Percentiles rank a stretch among this genome's conserved stretches.
phyloP scores from a whole-genome alignment of 805 yeast genomes.

The Kregervanrija fluxuum region DNA sequence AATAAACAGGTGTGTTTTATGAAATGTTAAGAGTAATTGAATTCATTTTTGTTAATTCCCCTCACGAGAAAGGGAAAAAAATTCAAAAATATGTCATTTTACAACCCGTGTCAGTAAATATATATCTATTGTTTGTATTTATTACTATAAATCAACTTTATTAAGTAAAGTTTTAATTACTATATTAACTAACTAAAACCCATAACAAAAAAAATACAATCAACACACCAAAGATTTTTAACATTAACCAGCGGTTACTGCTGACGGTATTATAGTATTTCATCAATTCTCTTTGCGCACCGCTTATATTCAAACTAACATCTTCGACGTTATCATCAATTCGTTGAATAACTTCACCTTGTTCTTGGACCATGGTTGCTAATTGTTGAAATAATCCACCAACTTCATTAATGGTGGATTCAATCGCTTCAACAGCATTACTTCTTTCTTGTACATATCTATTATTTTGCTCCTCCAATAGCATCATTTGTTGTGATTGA shows the following conservation, averaged over 20 bases:
- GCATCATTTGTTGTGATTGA: conserved; percentile 74
- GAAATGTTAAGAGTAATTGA: too few species aligned
- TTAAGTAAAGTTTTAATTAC: too few species aligned
- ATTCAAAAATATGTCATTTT: too few species aligned
- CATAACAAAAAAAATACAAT: conserved; percentile 69
- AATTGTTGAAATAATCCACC: conserved; percentile 91
- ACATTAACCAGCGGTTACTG: conserved; percentile 86
- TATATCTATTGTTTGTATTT: too few species aligned
- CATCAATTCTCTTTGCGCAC: conserved; percentile 90
- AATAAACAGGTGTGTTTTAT: too few species aligned
- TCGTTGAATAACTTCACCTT: conserved; percentile 91
- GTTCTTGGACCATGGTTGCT: conserved; percentile 97
- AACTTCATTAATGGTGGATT: conserved; percentile 93
- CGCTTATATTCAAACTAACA: conserved; percentile 77
- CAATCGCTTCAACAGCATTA: conserved; percentile 91
- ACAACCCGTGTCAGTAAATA: too few species aligned
- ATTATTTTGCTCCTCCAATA: conserved; percentile 78
- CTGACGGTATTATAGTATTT: conserved; percentile 85
- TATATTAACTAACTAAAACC: conserved; percentile 60
- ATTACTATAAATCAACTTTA: too few species aligned
- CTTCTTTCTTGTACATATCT: conserved; percentile 77
- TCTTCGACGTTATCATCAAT: conserved; percentile 95
- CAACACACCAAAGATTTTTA: conserved; percentile 82
- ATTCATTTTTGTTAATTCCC: too few species aligned
- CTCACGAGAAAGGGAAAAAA: too few species aligned